Percentiles rank a stretch among this genome's conserved stretches.
Evolutionary conservation across 2,329 filamentous ascomycete species (phyloP).

Genomic region (Trichoderma sp.): DNA sequence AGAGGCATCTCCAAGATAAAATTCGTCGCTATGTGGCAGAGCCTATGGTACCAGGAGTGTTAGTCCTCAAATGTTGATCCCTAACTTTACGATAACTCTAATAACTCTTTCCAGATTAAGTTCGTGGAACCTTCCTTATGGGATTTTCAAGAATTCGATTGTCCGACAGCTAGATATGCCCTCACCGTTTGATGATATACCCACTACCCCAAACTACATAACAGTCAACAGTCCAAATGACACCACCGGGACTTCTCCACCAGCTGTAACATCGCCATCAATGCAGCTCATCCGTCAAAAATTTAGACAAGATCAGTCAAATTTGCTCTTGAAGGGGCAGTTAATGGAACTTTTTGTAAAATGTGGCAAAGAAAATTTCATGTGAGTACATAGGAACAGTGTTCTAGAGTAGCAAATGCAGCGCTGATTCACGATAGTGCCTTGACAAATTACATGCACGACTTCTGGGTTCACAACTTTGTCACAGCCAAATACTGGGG

Average conservation of each 20-base stretch:
- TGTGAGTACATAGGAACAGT: no score
- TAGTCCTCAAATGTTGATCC: not conserved
- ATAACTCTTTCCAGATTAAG: not conserved
- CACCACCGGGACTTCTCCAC: not conserved
- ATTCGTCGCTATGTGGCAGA: not conserved
- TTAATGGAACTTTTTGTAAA: not conserved
- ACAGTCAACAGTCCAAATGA: not conserved
- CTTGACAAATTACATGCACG: not conserved
- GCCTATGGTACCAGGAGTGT: not conserved
- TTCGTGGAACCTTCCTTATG: not conserved
- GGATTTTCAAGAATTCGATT: not conserved
- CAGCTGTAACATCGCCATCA: not conserved
- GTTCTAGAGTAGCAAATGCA: no score
- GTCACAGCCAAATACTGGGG: constrained; percentile 1
- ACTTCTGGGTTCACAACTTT: not conserved
- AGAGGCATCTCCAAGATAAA: not conserved
- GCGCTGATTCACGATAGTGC: no score
- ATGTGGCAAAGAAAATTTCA: not conserved
- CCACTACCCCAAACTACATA: not conserved
- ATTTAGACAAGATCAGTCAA: not conserved
- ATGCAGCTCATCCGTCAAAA: not conserved
- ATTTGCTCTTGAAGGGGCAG: not conserved
- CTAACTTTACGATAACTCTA: no score
- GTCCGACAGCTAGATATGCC: not conserved
- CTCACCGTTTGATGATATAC: not conserved